Base-by-base conservation (phyloP, 2,329 filamentous ascomycete genomes). In the Chalara sp. region DNA sequence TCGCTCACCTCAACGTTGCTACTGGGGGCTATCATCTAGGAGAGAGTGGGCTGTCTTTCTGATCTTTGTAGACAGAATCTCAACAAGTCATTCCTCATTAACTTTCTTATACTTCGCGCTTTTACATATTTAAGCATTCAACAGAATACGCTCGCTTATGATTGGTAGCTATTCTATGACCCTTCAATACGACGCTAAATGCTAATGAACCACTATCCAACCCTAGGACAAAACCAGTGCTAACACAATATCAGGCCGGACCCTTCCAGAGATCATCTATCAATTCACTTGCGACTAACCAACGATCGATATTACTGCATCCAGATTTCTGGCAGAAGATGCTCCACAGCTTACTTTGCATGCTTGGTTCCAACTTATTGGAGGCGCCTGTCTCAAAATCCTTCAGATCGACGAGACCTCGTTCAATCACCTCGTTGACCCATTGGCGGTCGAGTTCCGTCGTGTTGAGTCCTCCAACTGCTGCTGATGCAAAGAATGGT, bases 321-420 rank as follows among this genome's bases (percentile, higher is more conserved):
- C 46, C 49, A 29, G 29, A 43, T 47, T 60, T 63, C 29, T 44
- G 44, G 40, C 58, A 59, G 31, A 63, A 59, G 1, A 57, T 48
- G 11, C 44, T 50, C 61, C 61, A 63, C 1, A 61, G 59, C 29
- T 61, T 55, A 48, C 61, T 63, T 47, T 63, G 61, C 42, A 63
- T 49, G 45, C 59, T 61, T 37, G 35, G 35, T 3, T 59, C 61
- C 52, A 54, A 63, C 1, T 54, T 47, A 59, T 60, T 61, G 1
- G 56, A 61, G 35, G 61, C 55, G 1, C 59, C 59, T 44, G 59
- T 48, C 44, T 63, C 61, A 46, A 53, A 63, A 5, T 53, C 55
- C 51, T 58, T 57, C 56, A 63, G 58, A 33, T 61, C 54, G 28
- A 58, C 53, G 21, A 63, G 30, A 4, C 61, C 61, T 32, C 58